These are phyloP conservation scores for Euphorbia schlechtendalii DNA, from an alignment of 441 rosid species.

Conservation along the genomic window DNA sequence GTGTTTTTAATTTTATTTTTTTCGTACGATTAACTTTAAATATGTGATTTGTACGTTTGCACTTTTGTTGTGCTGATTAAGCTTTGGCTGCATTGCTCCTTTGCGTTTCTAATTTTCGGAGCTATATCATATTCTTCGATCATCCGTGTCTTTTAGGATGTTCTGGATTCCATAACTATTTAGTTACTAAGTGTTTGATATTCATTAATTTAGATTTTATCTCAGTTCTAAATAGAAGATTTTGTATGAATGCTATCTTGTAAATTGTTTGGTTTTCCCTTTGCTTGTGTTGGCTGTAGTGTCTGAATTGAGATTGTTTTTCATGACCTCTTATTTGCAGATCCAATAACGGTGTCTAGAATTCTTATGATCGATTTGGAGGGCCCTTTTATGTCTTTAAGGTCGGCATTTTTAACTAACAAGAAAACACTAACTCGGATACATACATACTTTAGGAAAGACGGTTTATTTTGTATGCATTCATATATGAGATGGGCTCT, in stretches of 20 bases:
- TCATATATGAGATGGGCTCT: constrained; percentile 79
- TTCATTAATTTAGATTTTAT: not conserved
- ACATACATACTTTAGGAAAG: constrained; percentile 20
- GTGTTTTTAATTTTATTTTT: not conserved
- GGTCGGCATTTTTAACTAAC: constrained; percentile 25
- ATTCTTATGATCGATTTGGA: constrained; percentile 14
- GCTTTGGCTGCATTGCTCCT: not conserved
- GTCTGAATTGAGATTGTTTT: not conserved
- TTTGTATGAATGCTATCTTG: not conserved
- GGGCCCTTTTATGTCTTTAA: constrained; percentile 18
- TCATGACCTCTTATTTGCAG: constrained; percentile 15
- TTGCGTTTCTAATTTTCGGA: not conserved
- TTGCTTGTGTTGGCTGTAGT: not conserved
- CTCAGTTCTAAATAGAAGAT: not conserved
- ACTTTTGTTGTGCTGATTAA: not conserved
- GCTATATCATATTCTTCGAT: not conserved
- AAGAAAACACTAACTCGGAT: constrained; percentile 20
- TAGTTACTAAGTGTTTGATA: not conserved
- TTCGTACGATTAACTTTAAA: not conserved
- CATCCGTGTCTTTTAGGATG: not conserved
- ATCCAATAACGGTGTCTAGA: constrained; percentile 19
- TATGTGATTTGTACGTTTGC: not conserved
- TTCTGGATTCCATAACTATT: not conserved
- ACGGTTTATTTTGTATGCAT: constrained; percentile 54
- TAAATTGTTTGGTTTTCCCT: not conserved